A percentile compares a stretch with the other conserved stretches of the same genome.
These are phyloP conservation scores for Camelina hispida DNA, from an alignment of 345 rosid species.

Conservation along the genomic window DNA sequence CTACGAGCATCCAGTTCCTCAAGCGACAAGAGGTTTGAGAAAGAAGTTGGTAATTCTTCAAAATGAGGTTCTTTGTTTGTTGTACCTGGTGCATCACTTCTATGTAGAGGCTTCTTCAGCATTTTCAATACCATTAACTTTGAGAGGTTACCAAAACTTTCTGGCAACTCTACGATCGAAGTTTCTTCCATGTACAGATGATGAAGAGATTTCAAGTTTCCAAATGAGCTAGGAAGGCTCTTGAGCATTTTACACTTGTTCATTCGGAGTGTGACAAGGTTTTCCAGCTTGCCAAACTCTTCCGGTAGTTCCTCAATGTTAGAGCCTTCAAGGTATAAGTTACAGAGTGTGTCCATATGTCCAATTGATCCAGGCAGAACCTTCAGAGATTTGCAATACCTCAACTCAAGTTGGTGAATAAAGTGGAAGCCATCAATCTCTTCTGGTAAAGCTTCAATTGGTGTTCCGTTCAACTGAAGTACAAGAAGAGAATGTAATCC, in stretches of 20 bases:
- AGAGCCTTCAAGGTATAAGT: constrained; percentile 22
- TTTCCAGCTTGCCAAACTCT: constrained; percentile 37
- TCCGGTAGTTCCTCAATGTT: constrained; percentile 38
- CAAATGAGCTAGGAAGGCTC: constrained; percentile 41
- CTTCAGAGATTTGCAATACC: constrained; percentile 28
- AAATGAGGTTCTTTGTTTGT: neutral
- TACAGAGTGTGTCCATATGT: constrained; percentile 33
- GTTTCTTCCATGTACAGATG: constrained; percentile 23
- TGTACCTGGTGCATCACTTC: constrained; percentile 2
- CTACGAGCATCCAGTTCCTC: constrained; percentile 43
- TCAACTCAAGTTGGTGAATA: constrained; percentile 18
- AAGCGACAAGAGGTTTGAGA: constrained; percentile 36
- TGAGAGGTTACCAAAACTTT: constrained; percentile 43
- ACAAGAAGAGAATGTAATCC: constrained; percentile 34
- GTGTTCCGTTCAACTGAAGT: constrained; percentile 27
- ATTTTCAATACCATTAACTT: constrained; percentile 34
- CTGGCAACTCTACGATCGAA: constrained; percentile 21
- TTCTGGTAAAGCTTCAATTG: constrained; percentile 32
- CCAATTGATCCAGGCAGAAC: constrained; percentile 27
- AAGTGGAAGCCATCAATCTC: constrained; percentile 21
- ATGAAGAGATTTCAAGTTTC: constrained; percentile 38
- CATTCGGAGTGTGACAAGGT: constrained; percentile 12
- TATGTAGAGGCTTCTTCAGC: constrained; percentile 37
- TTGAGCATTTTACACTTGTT: constrained; percentile 28
- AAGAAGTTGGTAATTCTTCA: constrained; percentile 28